These are phyloP conservation scores for Fraxinus sp. DNA, from an alignment of 305 asterid species.

Conservation along the genomic window DNA sequence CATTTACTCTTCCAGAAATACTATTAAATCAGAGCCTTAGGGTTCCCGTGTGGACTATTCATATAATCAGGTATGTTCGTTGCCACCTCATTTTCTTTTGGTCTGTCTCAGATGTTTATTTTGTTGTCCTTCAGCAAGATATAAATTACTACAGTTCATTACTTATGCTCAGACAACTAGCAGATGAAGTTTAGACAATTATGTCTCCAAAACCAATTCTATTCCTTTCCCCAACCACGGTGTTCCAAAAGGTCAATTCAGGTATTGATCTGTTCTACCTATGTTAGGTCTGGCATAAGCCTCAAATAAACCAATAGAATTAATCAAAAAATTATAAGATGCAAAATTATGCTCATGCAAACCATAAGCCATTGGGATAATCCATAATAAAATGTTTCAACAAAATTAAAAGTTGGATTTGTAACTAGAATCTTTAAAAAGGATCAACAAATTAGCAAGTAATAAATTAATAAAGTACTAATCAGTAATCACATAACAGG, in stretches of 20 bases:
- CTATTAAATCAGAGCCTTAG: not conserved
- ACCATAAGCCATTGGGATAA: not conserved
- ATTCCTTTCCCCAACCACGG: not conserved
- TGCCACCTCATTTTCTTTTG: constrained; percentile 17
- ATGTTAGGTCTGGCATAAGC: not conserved
- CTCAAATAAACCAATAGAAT: not conserved
- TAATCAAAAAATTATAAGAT: not conserved
- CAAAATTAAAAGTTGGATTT: not conserved
- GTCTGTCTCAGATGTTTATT: not conserved
- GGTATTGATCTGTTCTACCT: not conserved
- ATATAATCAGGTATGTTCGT: constrained; percentile 20
- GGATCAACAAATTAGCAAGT: not conserved
- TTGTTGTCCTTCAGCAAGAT: not conserved
- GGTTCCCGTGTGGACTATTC: not conserved
- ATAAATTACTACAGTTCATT: not conserved
- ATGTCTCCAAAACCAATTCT: not conserved
- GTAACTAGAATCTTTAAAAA: not conserved
- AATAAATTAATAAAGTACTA: not conserved
- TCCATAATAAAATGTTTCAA: not conserved
- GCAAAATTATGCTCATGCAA: not conserved
- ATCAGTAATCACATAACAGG: not conserved
- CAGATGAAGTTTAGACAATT: constrained; percentile 2
- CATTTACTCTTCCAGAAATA: not conserved
- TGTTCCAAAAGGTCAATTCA: not conserved
- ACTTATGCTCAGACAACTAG: not conserved